Evolutionary conservation across 768 basidiomycete species (phyloP).

Genomic region (Phylloporus sp.): DNA sequence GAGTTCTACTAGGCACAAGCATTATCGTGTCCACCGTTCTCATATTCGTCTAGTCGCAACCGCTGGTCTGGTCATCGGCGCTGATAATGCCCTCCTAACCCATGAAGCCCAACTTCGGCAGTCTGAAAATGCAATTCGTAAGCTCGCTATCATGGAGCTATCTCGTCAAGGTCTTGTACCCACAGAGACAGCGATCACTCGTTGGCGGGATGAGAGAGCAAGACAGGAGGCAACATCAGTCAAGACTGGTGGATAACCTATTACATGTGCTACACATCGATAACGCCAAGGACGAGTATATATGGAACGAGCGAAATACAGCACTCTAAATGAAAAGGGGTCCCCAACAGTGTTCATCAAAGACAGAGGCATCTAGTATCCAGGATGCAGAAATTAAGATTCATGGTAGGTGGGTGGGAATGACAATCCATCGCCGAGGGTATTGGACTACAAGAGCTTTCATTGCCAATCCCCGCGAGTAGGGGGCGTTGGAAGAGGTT

Average conservation of each 20-base stretch:
- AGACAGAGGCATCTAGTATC: slow-evolving; percentile 6
- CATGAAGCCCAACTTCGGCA: slow-evolving; percentile 65
- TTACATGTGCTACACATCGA: slow-evolving; percentile 13
- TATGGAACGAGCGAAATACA: slow-evolving; percentile 12
- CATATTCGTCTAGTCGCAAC: slow-evolving; percentile 45
- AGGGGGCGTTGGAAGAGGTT: slow-evolving; percentile 25
- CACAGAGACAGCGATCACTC: slow-evolving; percentile 79
- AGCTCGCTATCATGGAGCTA: slow-evolving; percentile 71
- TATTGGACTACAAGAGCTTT: slow-evolving; percentile 14
- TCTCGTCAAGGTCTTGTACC: slow-evolving; percentile 70
- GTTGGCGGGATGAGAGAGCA: slow-evolving; percentile 60
- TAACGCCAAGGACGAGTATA: background rate
- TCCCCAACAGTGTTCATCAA: background rate
- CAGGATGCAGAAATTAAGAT: slow-evolving; percentile 9
- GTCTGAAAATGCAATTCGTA: slow-evolving; percentile 66
- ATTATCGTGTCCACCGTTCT: background rate
- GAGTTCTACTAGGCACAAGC: slow-evolving; percentile 25
- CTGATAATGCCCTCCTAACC: slow-evolving; percentile 69
- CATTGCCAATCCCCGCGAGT: slow-evolving; percentile 27
- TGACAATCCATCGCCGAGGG: slow-evolving; percentile 15
- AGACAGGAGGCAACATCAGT: slow-evolving; percentile 10
- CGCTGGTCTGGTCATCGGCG: slow-evolving; percentile 67
- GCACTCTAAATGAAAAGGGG: slow-evolving; percentile 15
- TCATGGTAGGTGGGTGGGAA: slow-evolving; percentile 7
- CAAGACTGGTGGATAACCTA: slow-evolving; percentile 7